Conservation (phyloP, 345 rosid genomes). For the Odontarrhena argentea region DNA sequence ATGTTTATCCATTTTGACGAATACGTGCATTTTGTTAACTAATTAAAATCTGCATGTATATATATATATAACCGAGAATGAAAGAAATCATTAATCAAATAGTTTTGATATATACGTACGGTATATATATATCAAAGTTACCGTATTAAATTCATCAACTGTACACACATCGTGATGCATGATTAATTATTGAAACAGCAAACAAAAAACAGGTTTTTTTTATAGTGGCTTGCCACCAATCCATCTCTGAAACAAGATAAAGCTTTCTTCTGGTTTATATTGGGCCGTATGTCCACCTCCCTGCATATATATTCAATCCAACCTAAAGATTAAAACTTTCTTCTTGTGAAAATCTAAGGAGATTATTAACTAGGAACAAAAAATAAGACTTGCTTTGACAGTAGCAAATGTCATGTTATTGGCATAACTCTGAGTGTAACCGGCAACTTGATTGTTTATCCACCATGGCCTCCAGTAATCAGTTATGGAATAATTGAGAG, state of each 20-base stretch:
- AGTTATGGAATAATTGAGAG: slow-evolving; percentile 51
- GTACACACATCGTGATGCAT: too few species aligned
- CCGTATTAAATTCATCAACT: too few species aligned
- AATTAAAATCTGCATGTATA: too few species aligned
- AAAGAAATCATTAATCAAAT: too few species aligned
- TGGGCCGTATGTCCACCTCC: slow-evolving; percentile 64
- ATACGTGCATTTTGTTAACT: too few species aligned
- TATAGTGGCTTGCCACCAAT: slow-evolving; percentile 19
- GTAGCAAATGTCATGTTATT: slow-evolving; percentile 70
- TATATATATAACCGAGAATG: too few species aligned
- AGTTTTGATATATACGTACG: too few species aligned
- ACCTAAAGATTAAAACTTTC: background rate
- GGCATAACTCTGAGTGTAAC: slow-evolving; percentile 58
- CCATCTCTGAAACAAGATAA: slow-evolving; percentile 44
- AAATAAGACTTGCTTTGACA: slow-evolving; percentile 47
- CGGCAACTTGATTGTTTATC: slow-evolving; percentile 48
- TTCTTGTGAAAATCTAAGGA: background rate
- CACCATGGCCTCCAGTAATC: slow-evolving; percentile 66
- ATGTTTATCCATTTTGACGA: too few species aligned
- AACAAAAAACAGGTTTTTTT: background rate
- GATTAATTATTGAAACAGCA: too few species aligned
- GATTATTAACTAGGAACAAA: background rate
- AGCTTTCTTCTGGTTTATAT: slow-evolving; percentile 48
- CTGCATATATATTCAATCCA: slow-evolving; percentile 30
- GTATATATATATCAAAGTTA: too few species aligned